Percentiles rank a stretch among this genome's conserved stretches.
Conservation (phyloP, 208 protist genomes). For the Crithidia fasciculata region DNA sequence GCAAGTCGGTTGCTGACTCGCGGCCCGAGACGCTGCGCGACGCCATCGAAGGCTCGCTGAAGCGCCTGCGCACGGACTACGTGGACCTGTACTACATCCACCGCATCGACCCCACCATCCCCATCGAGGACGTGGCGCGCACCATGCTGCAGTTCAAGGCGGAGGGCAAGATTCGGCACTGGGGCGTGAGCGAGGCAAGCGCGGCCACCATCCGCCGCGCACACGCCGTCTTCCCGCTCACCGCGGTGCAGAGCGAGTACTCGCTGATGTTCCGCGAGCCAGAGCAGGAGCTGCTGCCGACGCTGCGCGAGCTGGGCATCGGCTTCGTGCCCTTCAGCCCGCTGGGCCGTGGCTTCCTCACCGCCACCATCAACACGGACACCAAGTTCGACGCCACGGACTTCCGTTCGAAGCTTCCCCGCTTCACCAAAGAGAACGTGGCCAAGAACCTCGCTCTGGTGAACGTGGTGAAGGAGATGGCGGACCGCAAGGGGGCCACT, state of each 20-base stretch:
- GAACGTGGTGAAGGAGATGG: conserved; percentile 18
- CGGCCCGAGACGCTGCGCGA: conserved; percentile 21
- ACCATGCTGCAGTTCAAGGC: conserved; percentile 42
- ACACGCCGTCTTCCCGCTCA: conserved; percentile 40
- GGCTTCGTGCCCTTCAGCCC: conserved; percentile 40
- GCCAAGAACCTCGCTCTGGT: conserved; percentile 14
- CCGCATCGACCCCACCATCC: conserved; percentile 35
- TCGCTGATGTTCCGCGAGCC: conserved; percentile 34
- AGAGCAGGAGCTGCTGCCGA: conserved; percentile 28
- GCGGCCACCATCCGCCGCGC: conserved; percentile 27
- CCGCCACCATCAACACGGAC: conserved; percentile 20
- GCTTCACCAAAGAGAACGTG: conserved; percentile 17
- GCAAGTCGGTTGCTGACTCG: no score
- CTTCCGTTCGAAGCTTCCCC: conserved; percentile 22
- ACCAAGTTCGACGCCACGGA: conserved; percentile 18
- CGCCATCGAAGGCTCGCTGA: conserved; percentile 43
- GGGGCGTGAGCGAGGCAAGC: conserved; percentile 36
- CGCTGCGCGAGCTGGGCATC: conserved; percentile 41
- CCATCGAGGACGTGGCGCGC: conserved; percentile 38
- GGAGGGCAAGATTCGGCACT: conserved; percentile 47
- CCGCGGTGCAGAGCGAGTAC: conserved; percentile 44
- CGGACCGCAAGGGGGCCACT: conserved; percentile 22
- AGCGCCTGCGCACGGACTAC: conserved; percentile 40
- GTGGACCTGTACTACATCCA: conserved; percentile 56
- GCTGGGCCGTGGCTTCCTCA: conserved; percentile 34